These are phyloP conservation scores for Aureobasidium mangrovei DNA, from an alignment of 2,329 filamentous ascomycete species.

Conservation along the genomic window DNA sequence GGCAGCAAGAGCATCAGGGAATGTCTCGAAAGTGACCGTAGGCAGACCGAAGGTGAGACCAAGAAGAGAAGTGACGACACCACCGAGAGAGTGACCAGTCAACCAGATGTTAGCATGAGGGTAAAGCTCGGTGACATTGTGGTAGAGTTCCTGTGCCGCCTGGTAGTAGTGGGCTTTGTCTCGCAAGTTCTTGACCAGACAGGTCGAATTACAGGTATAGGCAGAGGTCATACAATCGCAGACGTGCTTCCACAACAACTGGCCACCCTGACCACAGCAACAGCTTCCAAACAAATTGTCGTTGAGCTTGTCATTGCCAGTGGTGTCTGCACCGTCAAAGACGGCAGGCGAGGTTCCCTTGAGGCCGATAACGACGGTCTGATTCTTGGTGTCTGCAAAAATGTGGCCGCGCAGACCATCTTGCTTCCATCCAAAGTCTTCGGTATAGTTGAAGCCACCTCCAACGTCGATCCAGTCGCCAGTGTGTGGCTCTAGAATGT, in stretches of 20 bases:
- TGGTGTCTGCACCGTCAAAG: constrained; percentile 94
- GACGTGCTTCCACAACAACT: constrained; percentile 81
- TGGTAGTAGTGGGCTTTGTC: constrained; percentile 88
- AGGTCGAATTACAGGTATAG: constrained; percentile 88
- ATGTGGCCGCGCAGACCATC: constrained; percentile 89
- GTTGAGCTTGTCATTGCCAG: constrained; percentile 94
- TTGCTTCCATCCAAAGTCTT: constrained; percentile 83
- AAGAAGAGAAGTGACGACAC: constrained; percentile 77
- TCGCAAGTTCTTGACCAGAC: constrained; percentile 63
- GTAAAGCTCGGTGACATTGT: constrained; percentile 85
- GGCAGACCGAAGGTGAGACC: constrained; percentile 86
- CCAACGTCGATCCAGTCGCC: constrained; percentile 79
- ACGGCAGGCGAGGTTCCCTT: constrained; percentile 82
- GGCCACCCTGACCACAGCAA: constrained; percentile 89
- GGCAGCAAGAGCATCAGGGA: constrained; percentile 82
- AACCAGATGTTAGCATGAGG: constrained; percentile 80
- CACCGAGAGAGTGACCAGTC: constrained; percentile 84
- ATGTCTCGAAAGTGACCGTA: constrained; percentile 85
- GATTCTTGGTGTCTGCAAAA: constrained; percentile 77
- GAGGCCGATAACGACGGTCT: constrained; percentile 80
- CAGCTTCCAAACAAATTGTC: constrained; percentile 98
- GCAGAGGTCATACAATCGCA: constrained; percentile 85
- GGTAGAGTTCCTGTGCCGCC: constrained; percentile 79
- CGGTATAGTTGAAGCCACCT: constrained; percentile 71
- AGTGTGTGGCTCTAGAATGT: constrained; percentile 62